These are phyloP conservation scores for Penicillium coffeae DNA, from an alignment of 495 filamentous ascomycete species.

Conservation along the genomic window DNA sequence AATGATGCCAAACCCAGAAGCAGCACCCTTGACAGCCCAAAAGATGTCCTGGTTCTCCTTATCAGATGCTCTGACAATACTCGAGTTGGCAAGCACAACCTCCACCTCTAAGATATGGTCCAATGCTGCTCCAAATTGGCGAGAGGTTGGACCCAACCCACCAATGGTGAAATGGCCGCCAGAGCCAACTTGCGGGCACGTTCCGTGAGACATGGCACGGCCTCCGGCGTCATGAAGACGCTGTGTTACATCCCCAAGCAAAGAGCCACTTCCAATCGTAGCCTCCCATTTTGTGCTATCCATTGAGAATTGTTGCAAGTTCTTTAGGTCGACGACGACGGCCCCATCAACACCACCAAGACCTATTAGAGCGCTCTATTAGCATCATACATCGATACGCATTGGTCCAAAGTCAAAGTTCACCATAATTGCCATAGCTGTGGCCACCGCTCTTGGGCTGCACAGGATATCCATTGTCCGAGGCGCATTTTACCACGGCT, in stretches of 20 bases:
- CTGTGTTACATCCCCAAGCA: conserved; percentile 56
- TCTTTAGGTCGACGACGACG: conserved; percentile 38
- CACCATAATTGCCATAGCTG: conserved; percentile 56
- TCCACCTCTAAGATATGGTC: conserved; percentile 58
- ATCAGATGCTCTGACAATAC: conserved; percentile 35
- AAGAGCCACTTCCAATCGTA: conserved; percentile 61
- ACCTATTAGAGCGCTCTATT: conserved; percentile 18
- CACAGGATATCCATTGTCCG: conserved; percentile 51
- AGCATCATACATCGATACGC: neutral
- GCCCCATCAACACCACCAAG: conserved; percentile 39
- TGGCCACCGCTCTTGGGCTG: conserved; percentile 69
- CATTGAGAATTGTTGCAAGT: conserved; percentile 47
- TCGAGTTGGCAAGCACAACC: conserved; percentile 62
- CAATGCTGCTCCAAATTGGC: conserved; percentile 60
- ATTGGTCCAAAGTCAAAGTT: neutral
- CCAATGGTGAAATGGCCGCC: conserved; percentile 73
- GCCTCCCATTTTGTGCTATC: conserved; percentile 55
- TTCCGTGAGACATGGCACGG: conserved; percentile 65
- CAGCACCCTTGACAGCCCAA: conserved; percentile 51
- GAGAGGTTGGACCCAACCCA: conserved; percentile 59
- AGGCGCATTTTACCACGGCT: conserved; percentile 55
- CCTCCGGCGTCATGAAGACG: conserved; percentile 57
- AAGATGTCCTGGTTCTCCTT: conserved; percentile 45
- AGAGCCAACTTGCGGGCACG: conserved; percentile 62
- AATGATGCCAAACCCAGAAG: conserved; percentile 41